Conservation (phyloP, 2,329 filamentous ascomycete species). For the Colletotrichum sp. region DNA sequence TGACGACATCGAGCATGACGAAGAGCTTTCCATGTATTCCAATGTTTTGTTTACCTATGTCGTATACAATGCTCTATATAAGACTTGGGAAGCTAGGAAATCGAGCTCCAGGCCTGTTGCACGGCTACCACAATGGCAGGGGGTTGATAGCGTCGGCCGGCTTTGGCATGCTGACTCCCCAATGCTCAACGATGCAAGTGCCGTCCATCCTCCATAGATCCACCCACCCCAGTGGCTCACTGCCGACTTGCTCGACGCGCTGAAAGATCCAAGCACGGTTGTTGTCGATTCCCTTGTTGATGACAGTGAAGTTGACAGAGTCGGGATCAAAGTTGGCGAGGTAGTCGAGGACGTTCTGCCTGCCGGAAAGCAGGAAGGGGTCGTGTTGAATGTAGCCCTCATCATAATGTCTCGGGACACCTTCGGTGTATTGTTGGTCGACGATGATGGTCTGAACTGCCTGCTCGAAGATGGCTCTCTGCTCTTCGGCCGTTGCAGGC, state of each 20-base stretch:
- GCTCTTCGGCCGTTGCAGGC: not conserved
- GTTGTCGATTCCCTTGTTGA: not conserved
- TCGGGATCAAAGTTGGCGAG: not conserved
- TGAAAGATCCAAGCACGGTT: not conserved
- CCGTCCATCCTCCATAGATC: constrained; percentile 4
- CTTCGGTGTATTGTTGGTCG: not conserved
- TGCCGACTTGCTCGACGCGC: not conserved
- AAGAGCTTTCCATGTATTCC: no score
- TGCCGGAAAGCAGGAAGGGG: not conserved
- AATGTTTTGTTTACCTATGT: no score
- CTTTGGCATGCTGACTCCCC: not conserved
- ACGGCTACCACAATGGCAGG: not conserved
- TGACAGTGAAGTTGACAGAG: not conserved
- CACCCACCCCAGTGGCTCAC: not conserved
- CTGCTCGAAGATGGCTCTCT: not conserved
- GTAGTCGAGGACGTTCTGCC: not conserved
- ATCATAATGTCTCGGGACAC: not conserved
- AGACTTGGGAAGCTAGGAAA: no score
- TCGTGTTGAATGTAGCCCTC: constrained; percentile 15
- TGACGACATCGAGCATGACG: no score
- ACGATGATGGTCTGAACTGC: not conserved
- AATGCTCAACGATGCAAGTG: constrained; percentile 3
- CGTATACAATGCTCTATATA: no score
- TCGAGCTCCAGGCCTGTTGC: no score
- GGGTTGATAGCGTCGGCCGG: not conserved